Evolutionary conservation across 352 stramenopile genomes (phyloP).

Genomic region (Phytopythium vexans): DNA sequence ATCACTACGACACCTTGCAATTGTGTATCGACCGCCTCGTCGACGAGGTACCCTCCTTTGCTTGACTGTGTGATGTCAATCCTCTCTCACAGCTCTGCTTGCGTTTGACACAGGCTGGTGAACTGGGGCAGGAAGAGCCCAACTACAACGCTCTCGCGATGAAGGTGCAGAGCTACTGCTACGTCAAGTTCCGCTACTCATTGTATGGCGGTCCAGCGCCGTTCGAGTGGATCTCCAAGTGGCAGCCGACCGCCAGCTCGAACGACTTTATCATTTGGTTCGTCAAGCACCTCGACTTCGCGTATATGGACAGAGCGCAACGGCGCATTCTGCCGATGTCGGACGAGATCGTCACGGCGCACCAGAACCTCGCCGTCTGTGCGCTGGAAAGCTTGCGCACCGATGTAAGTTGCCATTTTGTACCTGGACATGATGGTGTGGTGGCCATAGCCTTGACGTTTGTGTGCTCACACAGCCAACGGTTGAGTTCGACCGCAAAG

Average conservation of each 20-base stretch:
- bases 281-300: conserved; percentile 14
- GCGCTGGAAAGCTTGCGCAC: conserved; percentile 12
- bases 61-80: too few species aligned
- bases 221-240: conserved; percentile 36
- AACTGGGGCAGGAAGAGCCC: conserved; percentile 3
- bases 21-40: conserved; percentile 19
- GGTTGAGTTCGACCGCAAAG: conserved; percentile 6
- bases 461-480: neutral
- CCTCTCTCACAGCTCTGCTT: too few species aligned
- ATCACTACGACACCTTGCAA: conserved; percentile 35
- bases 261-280: conserved; percentile 31
- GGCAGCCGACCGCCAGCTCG: conserved; percentile 9
- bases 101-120: neutral
- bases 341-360: conserved; percentile 9
- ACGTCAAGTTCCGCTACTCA: conserved; percentile 53
- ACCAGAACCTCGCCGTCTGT: conserved; percentile 25
- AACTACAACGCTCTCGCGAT: conserved; percentile 13
- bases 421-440: too few species aligned
- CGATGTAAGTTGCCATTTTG: conserved; percentile 11
- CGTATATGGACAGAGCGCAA: conserved; percentile 13
- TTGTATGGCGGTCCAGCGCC: conserved; percentile 28
- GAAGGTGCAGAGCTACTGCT: conserved; percentile 31
- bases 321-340: conserved; percentile 13
- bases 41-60: conserved; percentile 6
- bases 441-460: too few species aligned